Conservation (phyloP, 805 yeast species). For the Yamadazyma nakazawae region DNA sequence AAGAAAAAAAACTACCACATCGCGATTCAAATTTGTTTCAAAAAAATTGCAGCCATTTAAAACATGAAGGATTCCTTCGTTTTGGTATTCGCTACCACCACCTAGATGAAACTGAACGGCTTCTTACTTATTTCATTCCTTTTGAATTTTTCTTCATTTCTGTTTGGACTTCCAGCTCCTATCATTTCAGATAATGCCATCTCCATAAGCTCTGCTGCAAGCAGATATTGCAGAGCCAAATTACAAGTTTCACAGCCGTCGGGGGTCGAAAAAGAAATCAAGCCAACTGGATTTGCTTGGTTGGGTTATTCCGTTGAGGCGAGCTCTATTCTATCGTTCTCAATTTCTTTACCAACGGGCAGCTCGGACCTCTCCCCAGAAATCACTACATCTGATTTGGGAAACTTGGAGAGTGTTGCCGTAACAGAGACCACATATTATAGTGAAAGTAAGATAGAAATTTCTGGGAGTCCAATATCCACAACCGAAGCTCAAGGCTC, state of each 20-base stretch:
- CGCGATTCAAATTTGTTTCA: constrained; percentile 5
- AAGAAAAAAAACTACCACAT: background rate
- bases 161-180: background rate
- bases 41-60: constrained; percentile 6
- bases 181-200: background rate
- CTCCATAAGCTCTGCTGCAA: background rate
- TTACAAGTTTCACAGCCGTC: background rate
- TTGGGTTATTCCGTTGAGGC: background rate
- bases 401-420: background rate
- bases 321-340: background rate
- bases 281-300: no score
- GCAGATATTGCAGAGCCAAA: background rate
- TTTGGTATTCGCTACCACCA: background rate
- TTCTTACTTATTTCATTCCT: background rate
- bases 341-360: background rate
- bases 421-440: background rate
- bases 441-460: background rate
- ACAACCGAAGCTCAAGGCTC: background rate
- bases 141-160: background rate
- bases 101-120: background rate
- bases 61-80: background rate
- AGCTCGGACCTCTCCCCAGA: background rate
- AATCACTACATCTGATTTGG: background rate
- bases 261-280: background rate
- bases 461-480: background rate